A percentile compares a stretch with the other conserved stretches of the same genome.
Evolutionary conservation across 1,284 basidiomycete genomes (phyloP).

Genomic region (Ustilago lituana): DNA sequence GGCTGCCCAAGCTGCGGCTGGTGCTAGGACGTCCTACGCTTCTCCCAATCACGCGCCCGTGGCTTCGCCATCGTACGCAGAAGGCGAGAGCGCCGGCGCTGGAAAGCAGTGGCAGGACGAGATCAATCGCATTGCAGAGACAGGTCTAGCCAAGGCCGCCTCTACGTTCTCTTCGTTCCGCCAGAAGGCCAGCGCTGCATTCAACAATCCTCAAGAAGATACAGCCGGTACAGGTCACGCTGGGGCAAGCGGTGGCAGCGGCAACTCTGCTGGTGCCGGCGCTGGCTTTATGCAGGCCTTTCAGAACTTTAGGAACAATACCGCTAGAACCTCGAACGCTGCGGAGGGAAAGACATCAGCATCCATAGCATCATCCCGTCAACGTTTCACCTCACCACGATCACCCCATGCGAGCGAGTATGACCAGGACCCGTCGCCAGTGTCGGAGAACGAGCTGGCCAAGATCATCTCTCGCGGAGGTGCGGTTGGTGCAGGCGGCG

Average conservation of each 20-base stretch:
- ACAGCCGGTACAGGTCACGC: conserved; percentile 8
- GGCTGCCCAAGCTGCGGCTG: conserved; percentile 5
- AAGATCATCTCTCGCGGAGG: conserved; percentile 54
- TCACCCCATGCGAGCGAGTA: conserved; percentile 45
- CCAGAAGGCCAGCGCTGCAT: conserved; percentile 50
- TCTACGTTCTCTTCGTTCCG: conserved; percentile 54
- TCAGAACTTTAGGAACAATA: conserved; percentile 24
- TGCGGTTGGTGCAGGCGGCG: conserved; percentile 3
- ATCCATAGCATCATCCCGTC: not conserved
- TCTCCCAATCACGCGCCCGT: conserved; percentile 15
- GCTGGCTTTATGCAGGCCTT: conserved; percentile 31
- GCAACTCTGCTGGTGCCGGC: conserved; percentile 8
- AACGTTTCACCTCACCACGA: conserved; percentile 30
- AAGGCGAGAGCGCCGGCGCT: conserved; percentile 41
- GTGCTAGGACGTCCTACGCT: conserved; percentile 13
- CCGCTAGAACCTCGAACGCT: conserved; percentile 8
- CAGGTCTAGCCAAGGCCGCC: conserved; percentile 49
- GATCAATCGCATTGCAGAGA: conserved; percentile 57
- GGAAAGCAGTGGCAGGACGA: conserved; percentile 60
- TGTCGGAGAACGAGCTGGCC: conserved; percentile 59
- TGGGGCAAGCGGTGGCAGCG: not conserved
- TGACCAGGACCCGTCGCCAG: conserved; percentile 53
- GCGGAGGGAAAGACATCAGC: conserved; percentile 2
- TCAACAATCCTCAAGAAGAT: conserved; percentile 26
- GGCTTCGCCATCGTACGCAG: conserved; percentile 6